Base-by-base conservation (phyloP, 2,329 filamentous ascomycete species). In the Aspergillus terreus region DNA sequence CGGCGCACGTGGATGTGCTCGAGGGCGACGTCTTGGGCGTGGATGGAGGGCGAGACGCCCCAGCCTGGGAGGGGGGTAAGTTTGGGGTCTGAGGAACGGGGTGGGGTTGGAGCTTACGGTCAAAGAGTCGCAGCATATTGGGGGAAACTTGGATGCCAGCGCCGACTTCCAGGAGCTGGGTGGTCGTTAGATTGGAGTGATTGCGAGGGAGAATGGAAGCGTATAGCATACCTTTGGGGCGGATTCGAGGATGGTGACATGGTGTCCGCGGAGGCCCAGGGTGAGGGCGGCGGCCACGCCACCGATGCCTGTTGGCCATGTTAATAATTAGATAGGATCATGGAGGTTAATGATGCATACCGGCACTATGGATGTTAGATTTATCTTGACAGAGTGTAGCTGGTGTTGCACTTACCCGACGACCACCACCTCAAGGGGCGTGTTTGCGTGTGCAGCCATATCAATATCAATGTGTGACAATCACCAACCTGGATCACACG, bases 121-220 rank as follows among this genome's bases (percentile, higher is more conserved):
- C 85, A 9, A 94, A 80, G 6, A 92, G 84, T 5, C 85, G 80
- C 3, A 86, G 81, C 79, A 92, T 87, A 58, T 94, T 94, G 0
- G 88, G 88, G 0, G 89, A 87, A 45, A 92, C 79, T 67, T 94
- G 89, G 54, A 94, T 92, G 3, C 89, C 89, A 1, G 89, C 89
- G 42, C 89, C 89, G 6, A 92, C 87, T 55, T 71, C 68, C 58
- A 61, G 59, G 41, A 71, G 58, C 68, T 70, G 44, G 6, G 17
- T 41, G 6, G 11, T 51, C 45, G 27, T 11, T 30, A 11, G 27
- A 11, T 30, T 30, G 27, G 27, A 30, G 6, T 30, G 27, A 30
- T 23, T 6, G 23, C 5, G 23, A 23, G 14, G 6, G 6, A 2
- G 2, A 38, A 23, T n/a, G 6, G 15, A 2, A 2, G 14, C 11